These are phyloP conservation scores for Coleophoma eucalyptorum DNA, from an alignment of 2,329 filamentous ascomycete genomes.

Conservation along the genomic window DNA sequence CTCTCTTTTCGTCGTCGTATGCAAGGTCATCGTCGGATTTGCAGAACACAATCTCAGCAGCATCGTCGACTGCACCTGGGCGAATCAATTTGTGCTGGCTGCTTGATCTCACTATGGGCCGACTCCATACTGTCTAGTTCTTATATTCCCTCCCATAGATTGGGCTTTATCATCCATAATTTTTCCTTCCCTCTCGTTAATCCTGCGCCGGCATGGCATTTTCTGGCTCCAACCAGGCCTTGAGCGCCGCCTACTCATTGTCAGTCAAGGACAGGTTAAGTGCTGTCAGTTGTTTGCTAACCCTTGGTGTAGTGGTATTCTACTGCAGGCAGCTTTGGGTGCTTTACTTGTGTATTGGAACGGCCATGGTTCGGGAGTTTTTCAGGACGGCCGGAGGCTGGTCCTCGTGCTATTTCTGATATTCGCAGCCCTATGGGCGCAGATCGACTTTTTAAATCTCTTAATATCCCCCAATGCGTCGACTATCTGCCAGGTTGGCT, in stretches of 20 bases:
- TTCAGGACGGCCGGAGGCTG: slow-evolving; percentile 31
- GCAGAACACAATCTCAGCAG: too few species aligned
- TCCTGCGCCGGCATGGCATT: slow-evolving; percentile 21
- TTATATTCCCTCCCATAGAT: slow-evolving; percentile 24
- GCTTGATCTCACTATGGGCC: background rate
- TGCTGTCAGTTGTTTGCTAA: background rate
- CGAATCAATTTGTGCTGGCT: background rate
- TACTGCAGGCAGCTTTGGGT: slow-evolving; percentile 25
- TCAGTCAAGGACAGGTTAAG: slow-evolving; percentile 11
- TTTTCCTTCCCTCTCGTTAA: slow-evolving; percentile 12
- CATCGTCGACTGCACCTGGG: too few species aligned
- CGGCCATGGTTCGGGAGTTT: slow-evolving; percentile 24
- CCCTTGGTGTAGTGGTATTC: slow-evolving; percentile 22
- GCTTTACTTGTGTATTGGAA: slow-evolving; percentile 23
- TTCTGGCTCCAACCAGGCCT: slow-evolving; percentile 24
- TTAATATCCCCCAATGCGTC: slow-evolving; percentile 15
- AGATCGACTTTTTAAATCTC: slow-evolving; percentile 26
- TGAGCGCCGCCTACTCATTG: slow-evolving; percentile 29
- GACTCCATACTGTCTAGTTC: slow-evolving; percentile 17
- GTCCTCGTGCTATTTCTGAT: slow-evolving; percentile 30
- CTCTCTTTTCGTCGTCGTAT: background rate
- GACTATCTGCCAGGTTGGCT: slow-evolving; percentile 20
- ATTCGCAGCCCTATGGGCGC: slow-evolving; percentile 27
- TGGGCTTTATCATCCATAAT: slow-evolving; percentile 22
- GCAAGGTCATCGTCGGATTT: background rate